phyloP scores from a whole-genome alignment of 495 filamentous ascomycete species.

The Penicillium atrosanguineum region DNA sequence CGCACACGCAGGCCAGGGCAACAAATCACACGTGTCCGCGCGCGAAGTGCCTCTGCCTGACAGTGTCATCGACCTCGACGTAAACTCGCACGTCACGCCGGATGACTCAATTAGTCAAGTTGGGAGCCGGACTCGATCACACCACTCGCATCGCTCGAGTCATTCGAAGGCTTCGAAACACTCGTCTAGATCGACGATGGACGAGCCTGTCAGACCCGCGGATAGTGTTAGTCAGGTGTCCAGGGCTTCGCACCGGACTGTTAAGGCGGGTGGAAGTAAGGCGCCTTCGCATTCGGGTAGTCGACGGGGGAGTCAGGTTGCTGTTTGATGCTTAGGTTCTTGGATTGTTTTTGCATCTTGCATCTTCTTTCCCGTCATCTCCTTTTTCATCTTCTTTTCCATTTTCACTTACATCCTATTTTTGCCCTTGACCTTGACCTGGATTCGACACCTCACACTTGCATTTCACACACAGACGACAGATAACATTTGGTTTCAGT shows the following conservation, averaged over 20 bases:
- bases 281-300: slow-evolving; percentile 29
- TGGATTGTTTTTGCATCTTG: background rate
- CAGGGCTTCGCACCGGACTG: slow-evolving; percentile 35
- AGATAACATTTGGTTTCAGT: no score
- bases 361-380: background rate
- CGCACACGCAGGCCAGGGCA: slow-evolving; percentile 14
- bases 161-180: slow-evolving; percentile 34
- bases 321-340: background rate
- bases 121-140: slow-evolving; percentile 20
- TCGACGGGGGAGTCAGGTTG: slow-evolving; percentile 34
- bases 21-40: slow-evolving; percentile 29
- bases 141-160: slow-evolving; percentile 31
- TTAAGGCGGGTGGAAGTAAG: slow-evolving; percentile 34
- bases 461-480: no score
- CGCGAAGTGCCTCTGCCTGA: slow-evolving; percentile 48
- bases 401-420: no score
- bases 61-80: slow-evolving; percentile 42
- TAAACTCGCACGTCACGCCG: slow-evolving; percentile 32
- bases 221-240: slow-evolving; percentile 68
- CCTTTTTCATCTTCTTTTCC: background rate
- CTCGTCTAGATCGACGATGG: slow-evolving; percentile 31
- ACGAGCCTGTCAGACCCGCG: slow-evolving; percentile 52
- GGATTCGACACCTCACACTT: no score
- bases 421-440: no score
- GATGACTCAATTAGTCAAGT: slow-evolving; percentile 42